Conservation (phyloP, 2,329 filamentous ascomycete genomes). For the Metarhizium brunneum region DNA sequence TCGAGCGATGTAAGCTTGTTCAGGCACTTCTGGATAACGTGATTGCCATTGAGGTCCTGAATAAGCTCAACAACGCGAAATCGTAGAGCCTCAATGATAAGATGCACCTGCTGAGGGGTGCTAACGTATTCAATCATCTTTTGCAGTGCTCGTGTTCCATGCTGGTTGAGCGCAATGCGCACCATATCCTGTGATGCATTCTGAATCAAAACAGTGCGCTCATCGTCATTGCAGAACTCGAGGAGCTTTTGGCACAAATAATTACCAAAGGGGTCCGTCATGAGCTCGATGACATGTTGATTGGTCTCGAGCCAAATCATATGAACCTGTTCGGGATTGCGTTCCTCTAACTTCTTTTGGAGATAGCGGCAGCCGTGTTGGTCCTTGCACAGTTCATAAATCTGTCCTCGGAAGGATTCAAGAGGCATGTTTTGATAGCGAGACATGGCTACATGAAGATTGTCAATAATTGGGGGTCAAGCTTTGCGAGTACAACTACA, state of each 20-base stretch:
- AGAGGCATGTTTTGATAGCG: constrained; percentile 78
- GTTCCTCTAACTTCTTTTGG: constrained; percentile 94
- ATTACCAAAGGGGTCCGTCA: constrained; percentile 99
- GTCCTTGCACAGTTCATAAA: constrained; percentile 91
- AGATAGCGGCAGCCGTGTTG: constrained; percentile 96
- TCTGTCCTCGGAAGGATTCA: constrained; percentile 70
- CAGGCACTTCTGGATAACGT: constrained; percentile 97
- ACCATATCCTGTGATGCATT: constrained; percentile 84
- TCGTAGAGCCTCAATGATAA: constrained; percentile 78
- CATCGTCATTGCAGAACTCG: constrained; percentile 89
- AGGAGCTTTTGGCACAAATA: constrained; percentile 98
- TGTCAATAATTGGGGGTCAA: neutral
- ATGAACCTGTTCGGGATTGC: constrained; percentile 71
- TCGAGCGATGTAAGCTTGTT: constrained; percentile 82
- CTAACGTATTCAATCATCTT: constrained; percentile 99
- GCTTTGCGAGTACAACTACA: constrained; percentile 11
- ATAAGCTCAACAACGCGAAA: constrained; percentile 87
- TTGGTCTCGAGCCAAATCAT: constrained; percentile 94
- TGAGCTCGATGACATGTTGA: constrained; percentile 88
- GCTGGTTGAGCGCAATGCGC: constrained; percentile 90
- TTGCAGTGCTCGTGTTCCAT: constrained; percentile 90
- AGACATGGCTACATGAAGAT: constrained; percentile 46
- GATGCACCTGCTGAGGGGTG: constrained; percentile 72
- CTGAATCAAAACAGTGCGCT: constrained; percentile 85
- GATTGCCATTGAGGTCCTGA: constrained; percentile 95